Conservation (phyloP, 2,329 filamentous ascomycete species). For the Ascosphaera pollenicola region DNA sequence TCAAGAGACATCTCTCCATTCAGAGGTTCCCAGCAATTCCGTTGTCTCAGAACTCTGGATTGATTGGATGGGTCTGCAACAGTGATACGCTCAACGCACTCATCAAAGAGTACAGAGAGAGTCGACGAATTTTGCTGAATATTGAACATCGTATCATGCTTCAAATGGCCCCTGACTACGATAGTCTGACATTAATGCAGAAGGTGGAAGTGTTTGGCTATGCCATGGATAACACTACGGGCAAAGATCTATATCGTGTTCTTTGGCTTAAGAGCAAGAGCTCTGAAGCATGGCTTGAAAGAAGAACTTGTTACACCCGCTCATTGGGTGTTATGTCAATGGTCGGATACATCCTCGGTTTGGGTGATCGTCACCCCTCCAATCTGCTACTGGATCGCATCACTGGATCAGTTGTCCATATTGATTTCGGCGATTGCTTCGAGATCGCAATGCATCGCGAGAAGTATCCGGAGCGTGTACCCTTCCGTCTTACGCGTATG, state of each 20-base stretch:
- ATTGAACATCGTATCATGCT: slow-evolving; percentile 99
- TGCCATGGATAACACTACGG: slow-evolving; percentile 95
- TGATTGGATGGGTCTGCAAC: slow-evolving; percentile 92
- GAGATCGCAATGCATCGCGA: slow-evolving; percentile 99
- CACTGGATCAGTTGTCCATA: slow-evolving; percentile 93
- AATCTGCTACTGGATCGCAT: slow-evolving; percentile 94
- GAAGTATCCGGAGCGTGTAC: slow-evolving; percentile 93
- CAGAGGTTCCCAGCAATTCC: slow-evolving; percentile 94
- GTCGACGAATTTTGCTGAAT: slow-evolving; percentile 88
- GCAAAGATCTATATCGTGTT: slow-evolving; percentile 92
- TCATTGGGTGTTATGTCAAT: slow-evolving; percentile 99
- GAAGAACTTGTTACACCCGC: slow-evolving; percentile 95
- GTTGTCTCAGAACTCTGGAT: slow-evolving; percentile 83
- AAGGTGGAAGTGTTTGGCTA: slow-evolving; percentile 99
- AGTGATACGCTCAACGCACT: slow-evolving; percentile 93
- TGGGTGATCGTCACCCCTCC: slow-evolving; percentile 91
- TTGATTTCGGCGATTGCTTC: slow-evolving; percentile 98
- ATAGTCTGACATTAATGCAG: slow-evolving; percentile 97
- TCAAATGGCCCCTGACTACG: slow-evolving; percentile 98
- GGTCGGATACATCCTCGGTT: slow-evolving; percentile 96
- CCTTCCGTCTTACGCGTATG: slow-evolving; percentile 96
- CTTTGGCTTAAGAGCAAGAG: slow-evolving; percentile 98
- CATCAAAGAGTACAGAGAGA: slow-evolving; percentile 93
- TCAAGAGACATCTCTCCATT: slow-evolving; percentile 92
- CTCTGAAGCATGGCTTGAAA: slow-evolving; percentile 91